Percentiles rank a stretch among this genome's conserved stretches.
These are phyloP conservation scores for Apiotrichum porosum DNA, from an alignment of 1,284 basidiomycete species.

Conservation along the genomic window DNA sequence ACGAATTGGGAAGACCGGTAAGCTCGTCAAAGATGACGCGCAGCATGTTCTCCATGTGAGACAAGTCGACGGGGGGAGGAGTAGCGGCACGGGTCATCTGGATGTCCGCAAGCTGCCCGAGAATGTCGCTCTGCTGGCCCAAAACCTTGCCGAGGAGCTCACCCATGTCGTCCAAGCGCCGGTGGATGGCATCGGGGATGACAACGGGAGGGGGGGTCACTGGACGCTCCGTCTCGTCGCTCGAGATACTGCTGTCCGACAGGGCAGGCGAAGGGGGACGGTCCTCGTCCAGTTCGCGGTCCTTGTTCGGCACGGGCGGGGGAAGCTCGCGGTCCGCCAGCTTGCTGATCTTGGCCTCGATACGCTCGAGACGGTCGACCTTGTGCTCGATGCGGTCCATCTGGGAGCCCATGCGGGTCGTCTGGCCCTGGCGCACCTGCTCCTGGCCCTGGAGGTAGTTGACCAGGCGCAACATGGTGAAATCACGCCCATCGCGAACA, in stretches of 20 bases:
- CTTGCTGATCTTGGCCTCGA: constrained; percentile 6
- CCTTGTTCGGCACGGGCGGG: constrained; percentile 38
- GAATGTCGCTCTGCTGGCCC: constrained; percentile 34
- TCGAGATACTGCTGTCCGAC: constrained; percentile 15
- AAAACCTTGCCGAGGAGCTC: constrained; percentile 36
- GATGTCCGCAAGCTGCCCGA: constrained; percentile 21
- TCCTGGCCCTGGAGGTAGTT: constrained; percentile 45
- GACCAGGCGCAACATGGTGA: constrained; percentile 7
- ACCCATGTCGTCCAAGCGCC: constrained; percentile 36
- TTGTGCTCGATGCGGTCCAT: constrained; percentile 45
- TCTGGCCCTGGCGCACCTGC: constrained; percentile 33
- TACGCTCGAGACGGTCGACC: constrained; percentile 16
- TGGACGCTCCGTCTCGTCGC: constrained; percentile 33
- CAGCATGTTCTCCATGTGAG: constrained; percentile 40
- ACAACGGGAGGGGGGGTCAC: constrained; percentile 36
- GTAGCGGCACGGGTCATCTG: constrained; percentile 15
- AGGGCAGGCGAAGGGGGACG: neutral
- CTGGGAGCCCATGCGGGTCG: constrained; percentile 31
- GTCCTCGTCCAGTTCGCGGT: constrained; percentile 12
- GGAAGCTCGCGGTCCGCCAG: constrained; percentile 10
- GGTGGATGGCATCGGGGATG: constrained; percentile 23
- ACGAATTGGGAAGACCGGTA: neutral
- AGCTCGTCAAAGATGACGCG: constrained; percentile 21
- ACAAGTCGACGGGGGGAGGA: constrained; percentile 10
- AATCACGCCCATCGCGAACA: constrained; percentile 1